Conservation (phyloP, 164 flowering plant species). For the Sedum album region DNA sequence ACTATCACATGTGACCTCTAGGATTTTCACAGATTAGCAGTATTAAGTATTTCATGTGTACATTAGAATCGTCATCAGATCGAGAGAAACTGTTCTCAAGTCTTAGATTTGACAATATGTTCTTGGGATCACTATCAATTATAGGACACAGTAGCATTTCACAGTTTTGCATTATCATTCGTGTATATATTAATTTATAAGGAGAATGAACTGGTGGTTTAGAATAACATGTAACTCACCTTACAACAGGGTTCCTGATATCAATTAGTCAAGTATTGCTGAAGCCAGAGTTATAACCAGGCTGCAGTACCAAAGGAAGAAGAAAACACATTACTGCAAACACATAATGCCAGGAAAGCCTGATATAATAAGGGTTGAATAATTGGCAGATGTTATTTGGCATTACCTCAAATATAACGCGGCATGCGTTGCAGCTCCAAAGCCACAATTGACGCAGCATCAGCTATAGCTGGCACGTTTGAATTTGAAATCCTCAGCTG, state of each 20-base stretch:
- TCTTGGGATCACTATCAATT: no score
- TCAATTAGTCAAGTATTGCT: not conserved
- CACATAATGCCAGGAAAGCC: not conserved
- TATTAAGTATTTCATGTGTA: not conserved
- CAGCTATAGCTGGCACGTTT: slow-evolving; percentile 29
- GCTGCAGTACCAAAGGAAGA: not conserved
- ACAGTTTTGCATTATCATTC: not conserved
- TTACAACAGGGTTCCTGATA: not conserved
- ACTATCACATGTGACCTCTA: no score
- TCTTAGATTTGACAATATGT: no score
- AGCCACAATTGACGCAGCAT: slow-evolving; percentile 48
- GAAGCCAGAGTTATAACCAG: not conserved
- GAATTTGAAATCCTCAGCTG: slow-evolving; percentile 52
- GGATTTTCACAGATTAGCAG: no score
- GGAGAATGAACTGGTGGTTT: not conserved
- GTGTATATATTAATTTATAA: slow-evolving; percentile 12
- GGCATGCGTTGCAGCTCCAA: slow-evolving; percentile 74
- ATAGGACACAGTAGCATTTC: not conserved
- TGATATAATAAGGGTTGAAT: not conserved
- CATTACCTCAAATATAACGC: slow-evolving; percentile 36
- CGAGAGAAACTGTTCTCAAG: no score
- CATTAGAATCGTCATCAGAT: not conserved
- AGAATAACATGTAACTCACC: slow-evolving; percentile 12
- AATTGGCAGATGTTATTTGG: slow-evolving; percentile 1
- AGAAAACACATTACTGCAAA: not conserved